These are phyloP conservation scores for Schizosaccharomyces osmophilus DNA, from an alignment of 805 yeast genomes.

Conservation along the genomic window DNA sequence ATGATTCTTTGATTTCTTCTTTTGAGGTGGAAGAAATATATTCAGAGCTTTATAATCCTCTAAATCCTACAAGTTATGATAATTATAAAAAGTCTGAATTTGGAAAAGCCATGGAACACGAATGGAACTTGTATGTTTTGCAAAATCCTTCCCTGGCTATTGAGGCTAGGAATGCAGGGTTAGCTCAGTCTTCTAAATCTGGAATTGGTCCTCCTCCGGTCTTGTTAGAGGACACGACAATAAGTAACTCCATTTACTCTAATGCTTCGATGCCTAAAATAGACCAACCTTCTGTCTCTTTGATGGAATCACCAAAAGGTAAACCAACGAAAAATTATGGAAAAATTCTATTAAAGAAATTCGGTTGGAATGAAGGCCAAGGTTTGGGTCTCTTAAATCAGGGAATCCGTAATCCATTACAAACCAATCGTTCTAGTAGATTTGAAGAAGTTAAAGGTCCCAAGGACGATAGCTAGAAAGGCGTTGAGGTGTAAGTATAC, in stretches of 20 bases:
- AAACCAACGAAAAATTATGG: not conserved
- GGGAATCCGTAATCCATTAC: not conserved
- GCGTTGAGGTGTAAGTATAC: not conserved
- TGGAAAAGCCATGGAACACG: not conserved
- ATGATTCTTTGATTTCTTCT: not conserved
- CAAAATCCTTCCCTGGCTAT: not conserved
- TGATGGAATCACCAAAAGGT: not conserved
- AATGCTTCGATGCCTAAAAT: not conserved
- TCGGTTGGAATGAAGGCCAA: not conserved
- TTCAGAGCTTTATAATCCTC: not conserved
- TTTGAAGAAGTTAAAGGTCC: not conserved
- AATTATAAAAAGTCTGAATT: not conserved
- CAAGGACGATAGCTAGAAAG: not conserved
- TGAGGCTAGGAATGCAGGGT: not conserved
- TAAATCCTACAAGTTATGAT: not conserved
- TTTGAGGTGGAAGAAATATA: not conserved
- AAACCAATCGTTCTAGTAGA: not conserved
- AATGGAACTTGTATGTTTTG: not conserved
- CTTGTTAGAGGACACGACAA: not conserved
- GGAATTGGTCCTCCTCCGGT: not conserved
- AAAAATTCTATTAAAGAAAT: not conserved
- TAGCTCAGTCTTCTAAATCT: not conserved
- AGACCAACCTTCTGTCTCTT: too few species aligned
- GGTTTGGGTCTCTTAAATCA: not conserved
- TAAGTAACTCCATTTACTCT: not conserved